phyloP scores from a whole-genome alignment of 176 grass and related monocot species.

The Oryza nivara region DNA sequence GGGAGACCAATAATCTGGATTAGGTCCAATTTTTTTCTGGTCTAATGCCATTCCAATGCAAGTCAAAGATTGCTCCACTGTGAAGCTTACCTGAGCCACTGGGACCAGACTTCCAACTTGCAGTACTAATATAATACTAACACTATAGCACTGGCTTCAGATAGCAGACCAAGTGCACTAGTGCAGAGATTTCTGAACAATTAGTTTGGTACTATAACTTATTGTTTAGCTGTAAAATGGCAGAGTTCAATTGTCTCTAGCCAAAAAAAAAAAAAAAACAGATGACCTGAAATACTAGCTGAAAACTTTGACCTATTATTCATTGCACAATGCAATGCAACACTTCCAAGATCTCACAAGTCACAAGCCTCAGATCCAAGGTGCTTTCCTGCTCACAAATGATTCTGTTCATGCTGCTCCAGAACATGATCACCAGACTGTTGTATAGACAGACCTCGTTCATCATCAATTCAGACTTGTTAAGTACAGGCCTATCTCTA shows the following conservation, averaged over 20 bases:
- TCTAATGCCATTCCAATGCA: slow-evolving; percentile 27
- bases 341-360: neutral
- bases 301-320: slow-evolving; percentile 4
- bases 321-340: neutral
- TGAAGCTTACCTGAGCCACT: neutral
- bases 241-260: slow-evolving; percentile 5
- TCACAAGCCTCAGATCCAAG: slow-evolving; percentile 34
- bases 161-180: neutral
- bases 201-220: neutral
- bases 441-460: neutral
- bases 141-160: neutral
- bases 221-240: neutral
- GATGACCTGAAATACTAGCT: neutral
- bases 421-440: slow-evolving; percentile 32
- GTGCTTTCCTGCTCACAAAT: slow-evolving; percentile 2
- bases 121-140: neutral
- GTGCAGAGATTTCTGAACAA: neutral
- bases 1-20: neutral
- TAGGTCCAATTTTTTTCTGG: slow-evolving; percentile 56
- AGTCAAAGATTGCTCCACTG: slow-evolving; percentile 8
- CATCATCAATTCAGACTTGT: neutral
- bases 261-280: too few species aligned
- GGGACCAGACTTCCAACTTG: slow-evolving; percentile 31
- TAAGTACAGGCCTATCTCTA: neutral
- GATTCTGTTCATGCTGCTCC: slow-evolving; percentile 12